Evolutionary conservation across 2,329 filamentous ascomycete species (phyloP).

Genomic region (Thelonectria olida): DNA sequence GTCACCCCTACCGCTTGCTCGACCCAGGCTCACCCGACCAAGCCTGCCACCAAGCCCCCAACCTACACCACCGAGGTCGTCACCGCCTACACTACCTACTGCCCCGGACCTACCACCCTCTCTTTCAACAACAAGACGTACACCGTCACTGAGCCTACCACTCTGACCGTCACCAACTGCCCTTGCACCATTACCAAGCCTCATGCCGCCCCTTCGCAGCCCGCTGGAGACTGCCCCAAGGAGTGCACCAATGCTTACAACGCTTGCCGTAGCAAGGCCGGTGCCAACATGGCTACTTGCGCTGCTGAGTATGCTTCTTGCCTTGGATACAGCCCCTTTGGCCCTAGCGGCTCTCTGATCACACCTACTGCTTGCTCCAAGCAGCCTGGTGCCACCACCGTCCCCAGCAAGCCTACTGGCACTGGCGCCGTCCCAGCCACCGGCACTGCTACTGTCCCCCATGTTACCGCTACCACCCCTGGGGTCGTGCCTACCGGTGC

Average conservation of each 20-base stretch:
- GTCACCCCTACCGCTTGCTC: conserved; percentile 32
- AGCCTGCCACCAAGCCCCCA: conserved; percentile 34
- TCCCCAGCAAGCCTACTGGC: conserved; percentile 40
- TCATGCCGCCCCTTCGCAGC: conserved; percentile 18
- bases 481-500: conserved; percentile 19
- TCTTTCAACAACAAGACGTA: background rate
- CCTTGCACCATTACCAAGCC: conserved; percentile 4
- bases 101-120: conserved; percentile 61
- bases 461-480: conserved; percentile 6
- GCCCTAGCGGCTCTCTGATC: conserved; percentile 14
- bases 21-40: background rate
- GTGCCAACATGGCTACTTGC: conserved; percentile 36
- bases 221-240: conserved; percentile 28
- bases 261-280: conserved; percentile 28
- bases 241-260: conserved; percentile 27
- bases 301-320: conserved; percentile 35
- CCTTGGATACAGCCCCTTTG: conserved; percentile 39
- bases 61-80: conserved; percentile 70
- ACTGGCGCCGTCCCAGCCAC: background rate
- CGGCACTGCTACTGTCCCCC: background rate
- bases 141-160: background rate
- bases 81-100: conserved; percentile 72
- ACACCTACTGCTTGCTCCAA: conserved; percentile 32
- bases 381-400: background rate
- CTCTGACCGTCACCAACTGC: background rate